Evolutionary conservation across 371 early-diverging fungal genomes (phyloP), one percentile per base, ranked within the genome.

Genomic region (Caulochytrium protostelioides): DNA sequence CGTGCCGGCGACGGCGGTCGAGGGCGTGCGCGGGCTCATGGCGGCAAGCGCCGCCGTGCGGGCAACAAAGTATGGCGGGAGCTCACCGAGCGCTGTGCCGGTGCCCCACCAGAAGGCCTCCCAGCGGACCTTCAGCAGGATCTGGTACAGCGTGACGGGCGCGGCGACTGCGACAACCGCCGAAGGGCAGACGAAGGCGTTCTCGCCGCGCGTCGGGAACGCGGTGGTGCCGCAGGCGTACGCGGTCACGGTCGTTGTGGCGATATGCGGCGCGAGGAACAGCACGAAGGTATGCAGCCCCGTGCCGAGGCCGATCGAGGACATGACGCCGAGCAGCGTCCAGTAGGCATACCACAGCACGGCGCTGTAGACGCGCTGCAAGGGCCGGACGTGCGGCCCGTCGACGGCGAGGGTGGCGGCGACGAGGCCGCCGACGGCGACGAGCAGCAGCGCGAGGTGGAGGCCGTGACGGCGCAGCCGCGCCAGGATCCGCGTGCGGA

Each of bases 51-150:
- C n/a, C n/a, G n/a, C 78, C 9, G 86, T 82, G 28, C 82, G 57
- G 10, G 87, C 86, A 5, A 89, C 75, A 62, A 89, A 87, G 49
- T 87, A 89, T 0, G 89, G 90, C 7, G 90, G 90, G 20, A 89
- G 52, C 48, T 89, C 90, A n/a, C 90, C 87, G 3, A 89, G 44
- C 3, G 90, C 80, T 0, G 90, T 86, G 12, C 90, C 90, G 17
- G 73, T 49, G 7, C 87, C 86, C 90, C 86, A 86, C 43, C 74
- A 74, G 40, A 85, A 72, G 36, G 72, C 64, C 38, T 80, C 80
- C 49, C 59, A 55, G n/a, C 60, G 50, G 1, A 89, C 70, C 38
- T 73, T 79, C n/a, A 44, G 32, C 29, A 66, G 62, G 13, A 89
- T 72, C 1, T 49, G 38, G 38, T 50, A 56, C 6, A 81, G 35